Evolutionary conservation across 2,329 filamentous ascomycete species (phyloP).

Genomic region (Monosporascus sp.): DNA sequence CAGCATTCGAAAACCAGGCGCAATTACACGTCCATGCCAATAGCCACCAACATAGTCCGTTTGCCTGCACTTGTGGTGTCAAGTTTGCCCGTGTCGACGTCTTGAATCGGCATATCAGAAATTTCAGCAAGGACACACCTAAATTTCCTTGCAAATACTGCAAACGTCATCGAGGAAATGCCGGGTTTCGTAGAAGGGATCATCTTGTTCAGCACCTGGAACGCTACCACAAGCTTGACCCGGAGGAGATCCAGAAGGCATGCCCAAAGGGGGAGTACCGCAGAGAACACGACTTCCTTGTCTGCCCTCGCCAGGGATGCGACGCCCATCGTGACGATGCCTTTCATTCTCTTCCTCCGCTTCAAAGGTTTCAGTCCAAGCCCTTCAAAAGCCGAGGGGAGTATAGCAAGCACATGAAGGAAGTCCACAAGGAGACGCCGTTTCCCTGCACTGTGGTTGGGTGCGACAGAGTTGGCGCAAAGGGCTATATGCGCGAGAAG

Average conservation of each 20-base stretch:
- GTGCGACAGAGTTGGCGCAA: slow-evolving; percentile 21
- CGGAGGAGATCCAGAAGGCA: slow-evolving; percentile 3
- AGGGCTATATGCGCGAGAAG: slow-evolving; percentile 18
- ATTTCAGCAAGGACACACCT: slow-evolving; percentile 6
- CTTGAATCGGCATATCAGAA: slow-evolving; percentile 19
- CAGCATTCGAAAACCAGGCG: neutral
- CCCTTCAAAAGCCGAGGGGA: slow-evolving; percentile 20
- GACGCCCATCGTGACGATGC: slow-evolving; percentile 10
- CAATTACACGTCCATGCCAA: slow-evolving; percentile 4
- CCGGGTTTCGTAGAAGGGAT: slow-evolving; percentile 32
- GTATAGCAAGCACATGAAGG: slow-evolving; percentile 31
- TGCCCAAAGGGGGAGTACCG: neutral
- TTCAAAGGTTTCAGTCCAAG: neutral
- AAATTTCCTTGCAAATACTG: slow-evolving; percentile 27
- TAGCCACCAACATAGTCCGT: slow-evolving; percentile 9
- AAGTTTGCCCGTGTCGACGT: slow-evolving; percentile 23
- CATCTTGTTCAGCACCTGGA: slow-evolving; percentile 33
- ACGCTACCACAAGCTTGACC: slow-evolving; percentile 30
- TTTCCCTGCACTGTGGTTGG: slow-evolving; percentile 26
- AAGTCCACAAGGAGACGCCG: slow-evolving; percentile 27
- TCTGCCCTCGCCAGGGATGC: slow-evolving; percentile 20
- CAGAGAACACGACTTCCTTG: neutral
- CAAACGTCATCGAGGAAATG: slow-evolving; percentile 24
- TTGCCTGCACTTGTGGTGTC: slow-evolving; percentile 18
- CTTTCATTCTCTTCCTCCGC: slow-evolving; percentile 5